Evolutionary conservation across 108 stramenopile genomes (phyloP), one percentile per base, ranked within the genome.

Genomic region (Skeletonema marinoi): DNA sequence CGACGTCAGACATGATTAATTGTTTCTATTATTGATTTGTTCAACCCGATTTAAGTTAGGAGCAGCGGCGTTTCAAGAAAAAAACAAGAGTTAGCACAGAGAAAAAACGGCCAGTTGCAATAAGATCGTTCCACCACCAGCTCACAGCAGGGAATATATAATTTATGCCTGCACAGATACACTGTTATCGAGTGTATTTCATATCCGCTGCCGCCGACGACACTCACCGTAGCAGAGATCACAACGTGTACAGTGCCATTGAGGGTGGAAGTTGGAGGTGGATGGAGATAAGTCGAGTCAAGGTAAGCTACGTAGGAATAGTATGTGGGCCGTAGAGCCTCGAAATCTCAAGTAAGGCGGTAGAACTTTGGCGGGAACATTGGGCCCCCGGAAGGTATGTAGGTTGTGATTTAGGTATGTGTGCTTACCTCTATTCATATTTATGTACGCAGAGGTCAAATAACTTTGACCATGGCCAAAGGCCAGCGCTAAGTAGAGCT

Each of bases 1-100:
- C 89, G 75, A 89, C 87, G 71, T 92, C 91, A 63, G 91, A 78
- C 91, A 92, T 92, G 85, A 66, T 41, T 66, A 32, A 32, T 58
- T 58, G 48, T n/a, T 35, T 68, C 11, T 65, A 21, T 65, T 63
- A 32, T 72, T 63, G 25, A 25, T 56, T 25, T 56, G 14, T 56
- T 25, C 19, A 56, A 56, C 6, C 25, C 54, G 25, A 25, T 56
- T 4, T 19, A 29, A 19, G 46, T 11, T 1, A 11, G 48, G 48
- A n/a, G 48, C 48, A 54, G 25, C 21, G 21, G 25, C 16, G 39
- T 39, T 39, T 1, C 1, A 21, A 2, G 6, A 56, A 56, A 6
- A 25, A 56, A 56, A 25, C 3, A 1, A 56, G 54, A 56, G 54
- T 56, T 56, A 56, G 54, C 25, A 56, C 25, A 56, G 6, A 56